phyloP scores from a whole-genome alignment of 1,284 basidiomycete genomes.

The Schizophyllum amplum region DNA sequence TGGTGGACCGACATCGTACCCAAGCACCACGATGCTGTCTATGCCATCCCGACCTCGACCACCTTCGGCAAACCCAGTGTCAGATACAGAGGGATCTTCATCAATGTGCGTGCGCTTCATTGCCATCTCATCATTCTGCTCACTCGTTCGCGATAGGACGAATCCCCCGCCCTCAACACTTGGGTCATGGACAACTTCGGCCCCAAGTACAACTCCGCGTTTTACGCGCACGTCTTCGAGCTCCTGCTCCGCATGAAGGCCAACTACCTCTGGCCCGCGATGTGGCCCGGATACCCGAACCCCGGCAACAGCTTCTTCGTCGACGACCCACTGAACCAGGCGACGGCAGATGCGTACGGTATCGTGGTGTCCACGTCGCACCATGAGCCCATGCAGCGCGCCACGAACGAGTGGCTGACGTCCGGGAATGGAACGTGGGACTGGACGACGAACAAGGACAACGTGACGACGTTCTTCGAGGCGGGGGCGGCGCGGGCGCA shows the following conservation, averaged over 20 bases:
- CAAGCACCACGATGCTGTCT: conserved; percentile 2
- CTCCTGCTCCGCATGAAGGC: conserved; percentile 60
- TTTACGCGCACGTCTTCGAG: conserved; percentile 50
- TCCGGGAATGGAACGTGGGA: conserved; percentile 6
- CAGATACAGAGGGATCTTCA: conserved; percentile 62
- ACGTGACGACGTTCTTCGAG: conserved; percentile 5
- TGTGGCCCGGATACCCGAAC: conserved; percentile 12
- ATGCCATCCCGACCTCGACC: not conserved
- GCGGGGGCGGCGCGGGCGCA: conserved; percentile 6
- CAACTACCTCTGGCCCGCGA: conserved; percentile 64
- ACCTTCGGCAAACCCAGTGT: conserved; percentile 61
- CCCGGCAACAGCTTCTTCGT: conserved; percentile 19
- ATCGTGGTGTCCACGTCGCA: conserved; percentile 61
- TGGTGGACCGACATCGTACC: conserved; percentile 28
- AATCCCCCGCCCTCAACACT: conserved; percentile 52
- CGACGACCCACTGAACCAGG: conserved; percentile 62
- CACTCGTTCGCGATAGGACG: conserved; percentile 29
- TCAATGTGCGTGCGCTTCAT: conserved; percentile 27
- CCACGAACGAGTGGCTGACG: conserved; percentile 8
- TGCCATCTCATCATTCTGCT: not conserved
- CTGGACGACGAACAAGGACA: conserved; percentile 5
- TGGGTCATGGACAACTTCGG: conserved; percentile 63
- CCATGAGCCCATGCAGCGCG: conserved; percentile 46
- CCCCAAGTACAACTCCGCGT: conserved; percentile 52
- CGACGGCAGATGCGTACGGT: conserved; percentile 57